Evolutionary conservation across 2,329 filamentous ascomycete species (phyloP).

Genomic region (Nemania sp.): DNA sequence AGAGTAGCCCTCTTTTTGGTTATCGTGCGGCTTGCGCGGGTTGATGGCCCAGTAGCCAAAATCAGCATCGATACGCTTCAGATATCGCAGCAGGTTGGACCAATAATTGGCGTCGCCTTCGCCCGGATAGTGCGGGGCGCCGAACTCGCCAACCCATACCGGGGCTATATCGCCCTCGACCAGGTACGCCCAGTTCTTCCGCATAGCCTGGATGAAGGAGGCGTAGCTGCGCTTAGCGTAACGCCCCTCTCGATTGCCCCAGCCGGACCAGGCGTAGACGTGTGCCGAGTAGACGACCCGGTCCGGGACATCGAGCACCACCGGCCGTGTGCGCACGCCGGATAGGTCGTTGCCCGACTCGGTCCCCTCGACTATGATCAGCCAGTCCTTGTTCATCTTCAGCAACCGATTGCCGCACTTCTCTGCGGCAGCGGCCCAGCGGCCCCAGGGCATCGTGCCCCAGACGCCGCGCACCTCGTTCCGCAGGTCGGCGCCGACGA

Average conservation of each 20-base stretch:
- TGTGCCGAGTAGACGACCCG: conserved; percentile 75
- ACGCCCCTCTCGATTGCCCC: conserved; percentile 70
- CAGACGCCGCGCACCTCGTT: conserved; percentile 77
- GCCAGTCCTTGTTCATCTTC: conserved; percentile 70
- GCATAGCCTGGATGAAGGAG: conserved; percentile 73
- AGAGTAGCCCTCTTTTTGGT: conserved; percentile 70
- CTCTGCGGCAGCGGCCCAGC: conserved; percentile 74
- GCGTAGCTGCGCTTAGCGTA: conserved; percentile 71
- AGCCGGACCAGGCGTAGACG: conserved; percentile 77
- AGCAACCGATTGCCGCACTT: conserved; percentile 71
- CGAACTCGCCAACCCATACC: conserved; percentile 77
- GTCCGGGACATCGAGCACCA: conserved; percentile 66
- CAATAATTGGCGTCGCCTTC: conserved; percentile 73
- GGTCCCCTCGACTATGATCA: conserved; percentile 76
- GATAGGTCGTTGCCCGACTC: conserved; percentile 75
- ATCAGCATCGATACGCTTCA: conserved; percentile 70
- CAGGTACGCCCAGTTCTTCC: conserved; percentile 74
- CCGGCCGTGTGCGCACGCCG: conserved; percentile 65
- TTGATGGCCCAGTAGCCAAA: conserved; percentile 80
- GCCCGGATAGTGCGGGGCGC: conserved; percentile 65
- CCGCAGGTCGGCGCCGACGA: conserved; percentile 74
- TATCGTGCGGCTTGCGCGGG: conserved; percentile 70
- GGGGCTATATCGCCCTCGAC: conserved; percentile 67
- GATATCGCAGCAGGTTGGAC: conserved; percentile 70
- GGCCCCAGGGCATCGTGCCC: conserved; percentile 75